Conservation (phyloP, 148 eudicot species). For the Amaranthus palmeri region DNA sequence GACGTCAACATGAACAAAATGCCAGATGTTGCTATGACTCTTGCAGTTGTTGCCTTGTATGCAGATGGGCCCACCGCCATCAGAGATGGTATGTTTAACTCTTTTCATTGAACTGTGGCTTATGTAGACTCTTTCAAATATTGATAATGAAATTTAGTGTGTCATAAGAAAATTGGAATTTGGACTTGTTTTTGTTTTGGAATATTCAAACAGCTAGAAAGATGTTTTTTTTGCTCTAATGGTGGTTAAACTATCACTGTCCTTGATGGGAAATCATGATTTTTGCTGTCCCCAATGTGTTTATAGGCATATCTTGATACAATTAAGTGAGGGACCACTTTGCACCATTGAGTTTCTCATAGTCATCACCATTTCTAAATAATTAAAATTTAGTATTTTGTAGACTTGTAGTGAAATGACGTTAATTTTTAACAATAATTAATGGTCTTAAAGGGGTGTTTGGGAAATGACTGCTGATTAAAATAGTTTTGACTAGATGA, state of each 20-base stretch:
- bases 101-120: slow-evolving; percentile 17
- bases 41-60: slow-evolving; percentile 90
- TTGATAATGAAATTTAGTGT: slow-evolving; percentile 4
- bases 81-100: slow-evolving; percentile 72
- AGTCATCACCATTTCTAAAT: background rate
- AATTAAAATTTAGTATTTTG: background rate
- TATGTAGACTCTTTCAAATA: background rate
- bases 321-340: slow-evolving; percentile 10
- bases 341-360: slow-evolving; percentile 10
- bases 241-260: background rate
- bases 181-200: slow-evolving; percentile 1
- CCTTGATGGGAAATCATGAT: slow-evolving; percentile 2
- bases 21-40: slow-evolving; percentile 99
- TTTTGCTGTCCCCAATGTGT: background rate
- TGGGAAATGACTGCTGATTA: no score
- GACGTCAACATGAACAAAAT: slow-evolving; percentile 99
- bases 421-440: no score
- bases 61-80: slow-evolving; percentile 96
- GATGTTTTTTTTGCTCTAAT: background rate
- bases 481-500: no score
- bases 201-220: slow-evolving; percentile 1
- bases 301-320: slow-evolving; percentile 7
- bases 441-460: no score
- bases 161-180: background rate
- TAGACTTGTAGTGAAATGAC: background rate